These are phyloP conservation scores for Polytrichum commune DNA, from an alignment of 225 moss, liverwort and hornwort genomes.

Conservation along the genomic window DNA sequence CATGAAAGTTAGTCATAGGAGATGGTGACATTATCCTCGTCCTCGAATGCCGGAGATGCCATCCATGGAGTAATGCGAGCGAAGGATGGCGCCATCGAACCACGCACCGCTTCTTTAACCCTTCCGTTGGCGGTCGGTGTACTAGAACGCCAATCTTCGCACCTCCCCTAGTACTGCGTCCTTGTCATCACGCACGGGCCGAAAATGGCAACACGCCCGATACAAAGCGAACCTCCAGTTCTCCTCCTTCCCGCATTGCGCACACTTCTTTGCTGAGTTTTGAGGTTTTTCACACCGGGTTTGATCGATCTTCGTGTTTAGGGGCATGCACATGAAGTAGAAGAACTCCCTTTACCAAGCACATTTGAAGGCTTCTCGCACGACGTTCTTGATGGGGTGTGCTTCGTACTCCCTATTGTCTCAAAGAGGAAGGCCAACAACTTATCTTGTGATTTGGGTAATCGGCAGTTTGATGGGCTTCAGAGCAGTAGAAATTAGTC, in stretches of 20 bases:
- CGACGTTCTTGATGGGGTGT: not conserved
- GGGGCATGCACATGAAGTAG: not conserved
- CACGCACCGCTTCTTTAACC: too few species aligned
- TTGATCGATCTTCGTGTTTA: not conserved
- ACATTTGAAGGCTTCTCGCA: not conserved
- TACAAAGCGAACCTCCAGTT: constrained; percentile 9
- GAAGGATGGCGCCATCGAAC: too few species aligned
- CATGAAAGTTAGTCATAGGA: too few species aligned
- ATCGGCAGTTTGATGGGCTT: constrained; percentile 5
- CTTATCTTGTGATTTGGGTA: constrained; percentile 3
- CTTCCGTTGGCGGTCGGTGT: too few species aligned
- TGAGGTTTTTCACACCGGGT: too few species aligned
- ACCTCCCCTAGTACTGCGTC: constrained; percentile 1
- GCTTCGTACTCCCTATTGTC: not conserved
- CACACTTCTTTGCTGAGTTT: not conserved
- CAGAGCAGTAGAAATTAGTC: not conserved
- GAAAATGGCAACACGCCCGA: not conserved
- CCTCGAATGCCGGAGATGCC: too few species aligned
- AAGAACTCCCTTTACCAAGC: not conserved
- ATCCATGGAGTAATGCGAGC: too few species aligned
- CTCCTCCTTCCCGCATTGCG: constrained; percentile 16
- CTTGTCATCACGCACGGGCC: not conserved
- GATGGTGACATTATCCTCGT: too few species aligned
- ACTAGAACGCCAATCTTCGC: not conserved
- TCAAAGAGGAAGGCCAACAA: not conserved